A percentile compares a stretch with the other conserved stretches of the same genome.
These are phyloP conservation scores for Udeniomyces megalosporus DNA, from an alignment of 768 basidiomycete species.

Conservation along the genomic window DNA sequence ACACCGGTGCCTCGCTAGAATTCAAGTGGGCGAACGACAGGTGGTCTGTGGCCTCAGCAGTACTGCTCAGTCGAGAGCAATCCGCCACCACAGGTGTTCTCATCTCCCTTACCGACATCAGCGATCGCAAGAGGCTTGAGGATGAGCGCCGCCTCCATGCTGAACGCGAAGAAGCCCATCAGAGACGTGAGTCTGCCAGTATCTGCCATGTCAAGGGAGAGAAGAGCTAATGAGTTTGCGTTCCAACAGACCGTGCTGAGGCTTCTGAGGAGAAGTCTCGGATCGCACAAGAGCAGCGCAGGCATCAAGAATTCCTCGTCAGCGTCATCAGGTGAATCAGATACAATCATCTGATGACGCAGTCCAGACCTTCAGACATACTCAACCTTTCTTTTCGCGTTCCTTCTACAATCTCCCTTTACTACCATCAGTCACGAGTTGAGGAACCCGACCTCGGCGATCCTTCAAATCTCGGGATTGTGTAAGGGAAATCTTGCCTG, in stretches of 20 bases:
- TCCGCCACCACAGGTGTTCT: too few species aligned
- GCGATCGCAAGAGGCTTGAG: neutral
- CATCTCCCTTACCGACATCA: neutral
- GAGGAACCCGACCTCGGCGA: constrained; percentile 22
- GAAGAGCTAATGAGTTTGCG: too few species aligned
- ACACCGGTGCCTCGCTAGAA: too few species aligned
- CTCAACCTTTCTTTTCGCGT: too few species aligned
- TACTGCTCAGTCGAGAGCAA: too few species aligned
- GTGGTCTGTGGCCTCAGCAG: too few species aligned
- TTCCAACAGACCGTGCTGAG: too few species aligned
- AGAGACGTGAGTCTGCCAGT: too few species aligned
- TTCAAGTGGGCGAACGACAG: too few species aligned
- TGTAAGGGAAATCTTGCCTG: constrained; percentile 11
- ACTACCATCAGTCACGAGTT: constrained; percentile 31
- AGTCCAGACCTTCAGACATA: too few species aligned
- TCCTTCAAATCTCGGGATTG: constrained; percentile 12
- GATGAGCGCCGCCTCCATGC: neutral
- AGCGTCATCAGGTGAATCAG: constrained; percentile 33
- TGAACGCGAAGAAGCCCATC: neutral
- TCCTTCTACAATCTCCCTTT: constrained; percentile 32
- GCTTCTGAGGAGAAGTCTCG: constrained; percentile 21
- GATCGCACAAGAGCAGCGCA: constrained; percentile 23
- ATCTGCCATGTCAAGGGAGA: too few species aligned
- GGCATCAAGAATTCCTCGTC: constrained; percentile 32
- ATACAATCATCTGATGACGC: too few species aligned